Evolutionary conservation across 1,284 basidiomycete species (phyloP).

Genomic region (Rhodotorula sp.): DNA sequence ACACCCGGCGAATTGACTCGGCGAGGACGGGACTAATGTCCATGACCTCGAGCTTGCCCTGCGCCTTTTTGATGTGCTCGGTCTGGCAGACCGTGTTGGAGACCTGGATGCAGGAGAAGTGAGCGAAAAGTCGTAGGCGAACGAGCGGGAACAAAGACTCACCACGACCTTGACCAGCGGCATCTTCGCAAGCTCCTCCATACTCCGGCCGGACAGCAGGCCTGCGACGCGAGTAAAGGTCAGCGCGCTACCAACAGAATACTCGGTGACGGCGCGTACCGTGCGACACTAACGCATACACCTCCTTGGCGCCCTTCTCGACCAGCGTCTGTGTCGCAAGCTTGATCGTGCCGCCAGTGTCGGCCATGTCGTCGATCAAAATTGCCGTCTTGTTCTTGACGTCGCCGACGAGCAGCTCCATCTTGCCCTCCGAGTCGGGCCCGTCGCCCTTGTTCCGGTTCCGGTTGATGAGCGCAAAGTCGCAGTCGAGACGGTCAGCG

Average conservation of each 20-base stretch:
- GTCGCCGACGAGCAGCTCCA: conserved; percentile 97
- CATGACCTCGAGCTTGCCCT: conserved; percentile 59
- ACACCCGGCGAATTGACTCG: conserved; percentile 80
- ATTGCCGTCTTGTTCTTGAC: conserved; percentile 91
- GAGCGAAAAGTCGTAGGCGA: background rate
- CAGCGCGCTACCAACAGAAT: background rate
- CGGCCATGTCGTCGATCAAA: conserved; percentile 97
- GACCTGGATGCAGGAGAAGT: conserved; percentile 52
- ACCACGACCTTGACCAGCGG: conserved; percentile 87
- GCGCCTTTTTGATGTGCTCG: conserved; percentile 53
- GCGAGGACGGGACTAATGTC: conserved; percentile 89
- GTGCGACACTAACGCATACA: conserved; percentile 89
- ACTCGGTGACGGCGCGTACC: conserved; percentile 57
- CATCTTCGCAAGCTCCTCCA: conserved; percentile 71
- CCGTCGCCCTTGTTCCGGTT: conserved; percentile 64
- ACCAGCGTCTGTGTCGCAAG: conserved; percentile 80
- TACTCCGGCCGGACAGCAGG: conserved; percentile 78
- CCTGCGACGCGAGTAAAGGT: conserved; percentile 56
- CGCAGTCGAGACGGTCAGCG: conserved; percentile 91
- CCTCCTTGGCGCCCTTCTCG: conserved; percentile 81
- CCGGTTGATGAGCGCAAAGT: conserved; percentile 95
- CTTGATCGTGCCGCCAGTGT: conserved; percentile 83
- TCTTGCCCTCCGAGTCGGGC: conserved; percentile 52
- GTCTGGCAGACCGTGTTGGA: conserved; percentile 76
- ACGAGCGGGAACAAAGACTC: conserved; percentile 49